Base-by-base conservation (phyloP, 2,329 filamentous ascomycete species). In the Cercospora sojina region DNA sequence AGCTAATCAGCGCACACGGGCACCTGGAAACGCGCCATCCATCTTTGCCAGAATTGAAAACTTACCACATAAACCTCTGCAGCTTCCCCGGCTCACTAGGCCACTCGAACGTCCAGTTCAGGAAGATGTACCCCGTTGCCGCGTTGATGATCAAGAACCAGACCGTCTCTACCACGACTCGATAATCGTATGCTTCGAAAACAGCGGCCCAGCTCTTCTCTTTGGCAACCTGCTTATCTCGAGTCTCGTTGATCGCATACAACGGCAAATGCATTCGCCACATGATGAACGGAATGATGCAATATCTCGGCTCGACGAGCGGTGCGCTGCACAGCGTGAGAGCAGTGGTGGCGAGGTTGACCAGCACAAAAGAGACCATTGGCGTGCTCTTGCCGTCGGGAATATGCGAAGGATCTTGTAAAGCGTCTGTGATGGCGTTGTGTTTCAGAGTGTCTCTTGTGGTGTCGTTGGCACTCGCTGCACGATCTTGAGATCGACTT, bases 261-360 rank as follows among this genome's bases (percentile, higher is more conserved):
- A 74, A 70, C 0, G 92, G 92, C 0, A 96, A 80, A 74, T 96
- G 86, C 7, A 98, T 80, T 0, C 95, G 86, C 92, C 93, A 98
- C 74, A 97, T 88, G 8, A 97, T 86, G 92, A 93, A 99, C 0
- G 94, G 93, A 12, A 97, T 84, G 76, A 99, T 96, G 78, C 97
- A 97, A 79, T 99, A 99, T 13, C 95, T 87, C 13, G 95, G 95
- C 78, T 99, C 95, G 9, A 99, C 94, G 0, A 99, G 85, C 0
- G 95, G 93, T 0, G 95, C 93, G 0, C 92, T 95, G 63, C 97
- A 81, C 12, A 99, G 85, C 0, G 91, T 94, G 3, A 97, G 83
- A 0, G 89, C 76, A 0, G 93, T 93, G 0, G 93, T 86, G 4
- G 88, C 80, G 7, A 97, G 77, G 83, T 85, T 89, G 31, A 89